Evolutionary conservation across 2,329 filamentous ascomycete genomes (phyloP), one percentile per base, ranked within the genome.

Genomic region (Elsinoe batatas): DNA sequence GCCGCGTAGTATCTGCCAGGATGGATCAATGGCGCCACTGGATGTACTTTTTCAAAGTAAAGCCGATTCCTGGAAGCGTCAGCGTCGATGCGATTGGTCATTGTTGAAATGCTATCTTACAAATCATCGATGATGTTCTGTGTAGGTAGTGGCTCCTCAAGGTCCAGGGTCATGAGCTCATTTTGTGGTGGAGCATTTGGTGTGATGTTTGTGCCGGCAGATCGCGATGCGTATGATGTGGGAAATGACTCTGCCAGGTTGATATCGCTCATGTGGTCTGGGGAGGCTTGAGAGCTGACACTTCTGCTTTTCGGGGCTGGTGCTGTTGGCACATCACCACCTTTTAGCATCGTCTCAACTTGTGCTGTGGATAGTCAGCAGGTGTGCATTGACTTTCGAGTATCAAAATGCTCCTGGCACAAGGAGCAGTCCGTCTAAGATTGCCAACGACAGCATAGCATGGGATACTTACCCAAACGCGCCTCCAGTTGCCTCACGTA

Each of bases 401-500:
- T 8, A 30, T 5, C 26, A 7, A 30, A 8, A 30, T 30, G 26
- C 26, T 30, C 26, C 26, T 5, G 2, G 26, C 26, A 3, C 4
- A 30, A 30, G 2, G 26, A 30, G 26, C 26, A 30, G 7, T 30
- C 7, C 26, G 26, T 30, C 26, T 30, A 30, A 8, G 26, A 3
- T 5, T 22, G 22, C 22, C 22, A 22, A 22, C 22, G 22, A 30
- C 7, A 7, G 7, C 26, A 8, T 42, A 50, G 46, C 49, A 32
- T 12, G n/a, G 22, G 36, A 30, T 15, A 74, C 86, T 74, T 78
- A 95, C 90, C 91, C 66, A 98, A 74, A 69, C 93, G 82, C 68
- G 94, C 91, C 71, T 97, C 93, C 63, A 97, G 73, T 58, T 90
- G 85, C 76, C 95, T 95, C 59, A 95, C 91, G 68, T 96, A 95